Evolutionary conservation across 2,329 filamentous ascomycete genomes (phyloP).

Genomic region (Teratosphaeria viscida): DNA sequence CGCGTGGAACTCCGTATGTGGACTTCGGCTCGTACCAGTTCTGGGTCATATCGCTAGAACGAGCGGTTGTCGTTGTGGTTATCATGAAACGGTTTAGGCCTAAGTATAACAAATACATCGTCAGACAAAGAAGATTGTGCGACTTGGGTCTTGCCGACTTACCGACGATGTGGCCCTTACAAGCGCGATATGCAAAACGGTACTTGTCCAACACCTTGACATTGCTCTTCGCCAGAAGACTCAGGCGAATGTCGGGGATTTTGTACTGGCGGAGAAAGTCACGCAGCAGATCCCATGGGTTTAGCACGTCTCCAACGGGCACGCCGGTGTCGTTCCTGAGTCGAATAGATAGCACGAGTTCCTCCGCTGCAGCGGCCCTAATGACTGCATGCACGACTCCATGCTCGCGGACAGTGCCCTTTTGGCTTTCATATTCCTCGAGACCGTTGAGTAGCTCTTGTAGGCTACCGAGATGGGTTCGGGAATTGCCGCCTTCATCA

Average conservation of each 20-base stretch:
- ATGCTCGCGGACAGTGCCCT: neutral
- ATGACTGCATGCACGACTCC: conserved; percentile 3
- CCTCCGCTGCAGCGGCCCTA: neutral
- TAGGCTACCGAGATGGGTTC: neutral
- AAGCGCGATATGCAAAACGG: conserved; percentile 4
- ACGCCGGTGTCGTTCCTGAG: neutral
- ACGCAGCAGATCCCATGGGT: conserved; percentile 2
- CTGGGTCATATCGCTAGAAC: conserved; percentile 2
- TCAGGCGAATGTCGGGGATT: neutral
- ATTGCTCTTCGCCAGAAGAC: neutral
- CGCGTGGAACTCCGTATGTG: neutral
- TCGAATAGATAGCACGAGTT: neutral
- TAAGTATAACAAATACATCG: neutral
- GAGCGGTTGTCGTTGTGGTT: conserved; percentile 7
- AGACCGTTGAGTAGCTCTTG: neutral
- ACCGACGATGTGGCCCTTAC: conserved; percentile 7
- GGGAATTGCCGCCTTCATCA: neutral
- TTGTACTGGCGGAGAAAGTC: neutral
- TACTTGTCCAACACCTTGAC: neutral
- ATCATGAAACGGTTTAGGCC: conserved; percentile 7
- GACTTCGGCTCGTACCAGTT: neutral
- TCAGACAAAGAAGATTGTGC: neutral
- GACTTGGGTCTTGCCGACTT: neutral
- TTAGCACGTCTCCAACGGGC: neutral
- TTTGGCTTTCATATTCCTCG: neutral